phyloP scores from a whole-genome alignment of 352 stramenopile species.

The Pythium apleroticum region DNA sequence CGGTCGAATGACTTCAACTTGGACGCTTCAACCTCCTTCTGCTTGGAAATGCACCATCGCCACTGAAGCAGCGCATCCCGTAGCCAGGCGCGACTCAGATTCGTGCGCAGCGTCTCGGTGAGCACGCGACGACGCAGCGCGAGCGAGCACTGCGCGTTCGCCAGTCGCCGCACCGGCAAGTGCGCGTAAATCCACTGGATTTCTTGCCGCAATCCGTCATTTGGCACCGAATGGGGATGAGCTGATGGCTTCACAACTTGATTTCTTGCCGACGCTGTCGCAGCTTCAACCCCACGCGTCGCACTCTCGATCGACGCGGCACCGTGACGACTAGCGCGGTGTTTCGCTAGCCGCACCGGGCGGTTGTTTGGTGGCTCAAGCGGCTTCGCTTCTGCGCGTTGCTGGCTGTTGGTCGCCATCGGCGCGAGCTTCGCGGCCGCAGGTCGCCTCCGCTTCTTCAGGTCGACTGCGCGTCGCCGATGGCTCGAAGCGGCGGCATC shows the following conservation, averaged over 20 bases:
- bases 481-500: not conserved
- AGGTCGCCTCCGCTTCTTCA: constrained; percentile 3
- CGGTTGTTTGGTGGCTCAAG: not conserved
- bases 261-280: constrained; percentile 3
- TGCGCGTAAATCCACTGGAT: constrained; percentile 67
- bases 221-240: not conserved
- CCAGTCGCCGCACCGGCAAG: constrained; percentile 53
- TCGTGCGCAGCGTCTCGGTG: constrained; percentile 31
- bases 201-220: constrained; percentile 34
- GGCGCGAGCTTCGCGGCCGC: constrained; percentile 9
- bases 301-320: not conserved
- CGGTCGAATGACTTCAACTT: constrained; percentile 12
- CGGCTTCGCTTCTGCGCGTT: not conserved
- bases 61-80: constrained; percentile 35
- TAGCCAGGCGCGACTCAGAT: constrained; percentile 27
- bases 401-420: not conserved
- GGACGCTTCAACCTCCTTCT: constrained; percentile 22
- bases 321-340: not conserved
- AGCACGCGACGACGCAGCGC: constrained; percentile 43
- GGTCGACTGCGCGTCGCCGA: not conserved
- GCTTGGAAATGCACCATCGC: constrained; percentile 28
- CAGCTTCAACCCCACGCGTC: not conserved
- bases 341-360: not conserved
- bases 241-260: constrained; percentile 7
- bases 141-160: constrained; percentile 41